Percentiles rank a stretch among this genome's conserved stretches.
These are phyloP conservation scores for Microdochium trichocladiopsis DNA, from an alignment of 2,329 filamentous ascomycete species.

Conservation along the genomic window DNA sequence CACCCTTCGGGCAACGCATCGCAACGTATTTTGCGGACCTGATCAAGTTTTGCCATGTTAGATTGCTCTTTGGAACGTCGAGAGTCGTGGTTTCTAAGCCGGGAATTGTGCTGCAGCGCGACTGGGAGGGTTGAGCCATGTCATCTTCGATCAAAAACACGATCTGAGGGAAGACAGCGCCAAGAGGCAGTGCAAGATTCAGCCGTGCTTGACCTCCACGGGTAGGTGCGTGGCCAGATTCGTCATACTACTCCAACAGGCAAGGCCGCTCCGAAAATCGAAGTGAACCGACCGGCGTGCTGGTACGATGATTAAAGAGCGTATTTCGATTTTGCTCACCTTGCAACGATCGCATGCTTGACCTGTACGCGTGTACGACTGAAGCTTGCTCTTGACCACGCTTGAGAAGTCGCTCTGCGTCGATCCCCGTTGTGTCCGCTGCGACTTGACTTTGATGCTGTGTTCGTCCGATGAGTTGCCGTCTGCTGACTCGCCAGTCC, in stretches of 20 bases:
- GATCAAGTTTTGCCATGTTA: background rate
- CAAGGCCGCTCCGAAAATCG: too few relatives aligned
- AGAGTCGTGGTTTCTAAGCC: too few relatives aligned
- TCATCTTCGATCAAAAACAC: too few relatives aligned
- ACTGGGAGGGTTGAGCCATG: too few relatives aligned
- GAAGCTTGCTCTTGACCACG: constrained; percentile 47
- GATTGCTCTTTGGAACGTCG: too few relatives aligned
- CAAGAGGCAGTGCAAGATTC: too few relatives aligned
- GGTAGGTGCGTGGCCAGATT: too few relatives aligned
- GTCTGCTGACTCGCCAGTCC: constrained; percentile 31
- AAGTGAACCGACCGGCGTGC: too few relatives aligned
- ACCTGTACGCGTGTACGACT: constrained; percentile 58
- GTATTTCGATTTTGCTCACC: constrained; percentile 30
- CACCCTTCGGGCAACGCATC: constrained; percentile 76
- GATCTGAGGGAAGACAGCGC: too few relatives aligned
- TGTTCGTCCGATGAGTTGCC: constrained; percentile 23
- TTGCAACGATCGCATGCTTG: constrained; percentile 89
- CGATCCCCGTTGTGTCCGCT: constrained; percentile 37
- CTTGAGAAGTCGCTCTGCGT: constrained; percentile 42
- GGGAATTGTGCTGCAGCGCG: background rate
- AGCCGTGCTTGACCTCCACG: too few relatives aligned
- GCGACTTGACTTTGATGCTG: constrained; percentile 36
- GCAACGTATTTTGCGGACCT: constrained; percentile 84
- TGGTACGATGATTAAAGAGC: too few relatives aligned
- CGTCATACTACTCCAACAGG: too few relatives aligned